Evolutionary conservation across 495 filamentous ascomycete species (phyloP).

Genomic region (Penicillium soppii): DNA sequence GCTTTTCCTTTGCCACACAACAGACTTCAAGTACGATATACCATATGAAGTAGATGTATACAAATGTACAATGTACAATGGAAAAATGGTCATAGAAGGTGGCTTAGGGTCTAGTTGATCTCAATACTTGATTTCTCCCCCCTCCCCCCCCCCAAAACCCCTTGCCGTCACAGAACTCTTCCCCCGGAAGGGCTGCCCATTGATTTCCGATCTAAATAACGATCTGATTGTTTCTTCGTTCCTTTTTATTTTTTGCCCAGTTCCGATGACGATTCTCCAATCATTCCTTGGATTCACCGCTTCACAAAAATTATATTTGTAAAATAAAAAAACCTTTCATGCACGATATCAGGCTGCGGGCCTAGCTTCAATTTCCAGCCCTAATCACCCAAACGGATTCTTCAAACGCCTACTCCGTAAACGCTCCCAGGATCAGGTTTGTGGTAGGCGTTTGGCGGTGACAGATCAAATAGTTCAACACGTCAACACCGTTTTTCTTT

Average conservation of each 20-base stretch:
- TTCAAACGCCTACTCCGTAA: neutral
- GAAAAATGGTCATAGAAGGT: too few relatives aligned
- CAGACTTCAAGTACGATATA: too few relatives aligned
- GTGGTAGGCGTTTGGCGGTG: slow-evolving; percentile 10
- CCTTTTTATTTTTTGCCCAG: too few relatives aligned
- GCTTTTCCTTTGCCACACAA: neutral
- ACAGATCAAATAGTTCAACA: slow-evolving; percentile 9
- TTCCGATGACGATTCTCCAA: slow-evolving; percentile 9
- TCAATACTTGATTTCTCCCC: neutral
- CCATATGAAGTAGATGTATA: too few relatives aligned
- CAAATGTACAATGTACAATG: too few relatives aligned
- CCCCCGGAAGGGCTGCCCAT: slow-evolving; percentile 15
- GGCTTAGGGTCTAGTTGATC: too few relatives aligned
- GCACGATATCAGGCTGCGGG: slow-evolving; percentile 3
- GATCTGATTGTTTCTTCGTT: slow-evolving; percentile 18
- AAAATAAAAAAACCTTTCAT: neutral
- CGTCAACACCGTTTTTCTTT: slow-evolving; percentile 22
- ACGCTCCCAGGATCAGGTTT: neutral
- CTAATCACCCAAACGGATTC: slow-evolving; percentile 4
- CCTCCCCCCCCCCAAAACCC: neutral
- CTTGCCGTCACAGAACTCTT: slow-evolving; percentile 7
- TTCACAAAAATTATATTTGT: too few relatives aligned
- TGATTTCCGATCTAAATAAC: slow-evolving; percentile 6
- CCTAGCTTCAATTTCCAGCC: slow-evolving; percentile 3
- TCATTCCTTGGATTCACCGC: slow-evolving; percentile 13